phyloP scores from a whole-genome alignment of 1,139 yeast species.

The Sugiyamaella paludigena region DNA sequence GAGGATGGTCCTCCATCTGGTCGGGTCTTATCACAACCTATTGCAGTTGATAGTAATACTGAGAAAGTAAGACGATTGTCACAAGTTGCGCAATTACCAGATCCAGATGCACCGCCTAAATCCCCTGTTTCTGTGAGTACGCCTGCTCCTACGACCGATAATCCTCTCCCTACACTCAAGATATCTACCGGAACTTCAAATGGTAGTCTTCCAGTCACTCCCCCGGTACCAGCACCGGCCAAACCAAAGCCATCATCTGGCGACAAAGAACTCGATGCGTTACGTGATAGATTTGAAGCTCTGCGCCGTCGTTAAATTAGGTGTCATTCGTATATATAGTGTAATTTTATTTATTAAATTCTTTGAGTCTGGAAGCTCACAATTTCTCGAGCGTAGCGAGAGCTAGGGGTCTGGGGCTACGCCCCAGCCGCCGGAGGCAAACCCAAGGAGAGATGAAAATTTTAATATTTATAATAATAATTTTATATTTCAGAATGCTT shows the following conservation, averaged over 20 bases:
- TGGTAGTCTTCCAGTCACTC: slow-evolving; percentile 10
- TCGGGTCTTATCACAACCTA: slow-evolving; percentile 28
- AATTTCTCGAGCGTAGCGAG: no score
- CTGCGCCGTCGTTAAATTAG: slow-evolving; percentile 37
- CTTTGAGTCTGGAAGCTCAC: no score
- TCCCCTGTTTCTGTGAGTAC: slow-evolving; percentile 49
- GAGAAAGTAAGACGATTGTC: slow-evolving; percentile 26
- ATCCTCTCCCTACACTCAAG: slow-evolving; percentile 40
- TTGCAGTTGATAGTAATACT: slow-evolving; percentile 19
- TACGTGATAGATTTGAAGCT: slow-evolving; percentile 56
- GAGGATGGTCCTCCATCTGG: slow-evolving; percentile 36
- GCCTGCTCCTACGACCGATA: slow-evolving; percentile 48
- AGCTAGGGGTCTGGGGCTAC: no score
- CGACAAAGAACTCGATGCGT: slow-evolving; percentile 49
- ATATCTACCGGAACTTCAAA: slow-evolving; percentile 24
- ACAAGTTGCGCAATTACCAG: slow-evolving; percentile 26
- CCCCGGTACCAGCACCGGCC: slow-evolving; percentile 16
- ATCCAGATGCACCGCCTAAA: slow-evolving; percentile 31
- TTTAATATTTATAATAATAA: background rate
- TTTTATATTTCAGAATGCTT: background rate
- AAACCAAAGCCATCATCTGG: slow-evolving; percentile 25
- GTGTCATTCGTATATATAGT: no score
- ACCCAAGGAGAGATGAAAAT: no score
- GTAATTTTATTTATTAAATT: no score
- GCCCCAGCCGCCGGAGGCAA: no score